Base-by-base conservation (phyloP, 1,284 basidiomycete genomes). In the Xanthoconium separans region DNA sequence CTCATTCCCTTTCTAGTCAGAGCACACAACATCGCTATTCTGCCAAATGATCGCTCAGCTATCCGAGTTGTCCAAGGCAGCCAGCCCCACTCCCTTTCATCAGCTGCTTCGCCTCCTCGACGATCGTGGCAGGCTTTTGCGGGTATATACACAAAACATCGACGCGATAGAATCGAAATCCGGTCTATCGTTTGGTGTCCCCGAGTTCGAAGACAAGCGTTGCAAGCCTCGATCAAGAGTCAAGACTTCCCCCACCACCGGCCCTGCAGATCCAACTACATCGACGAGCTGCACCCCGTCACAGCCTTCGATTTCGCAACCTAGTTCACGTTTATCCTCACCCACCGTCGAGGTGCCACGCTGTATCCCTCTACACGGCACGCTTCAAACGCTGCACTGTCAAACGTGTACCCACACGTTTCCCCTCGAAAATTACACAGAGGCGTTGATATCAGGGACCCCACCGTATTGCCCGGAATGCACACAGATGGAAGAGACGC, bases 111-210 rank as follows among this genome's bases (percentile, higher is more conserved):
- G 86, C 41, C 66, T 78, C 13, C 81, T 97, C 22, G 92, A 97
- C 64, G 77, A 85, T 52, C 79, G 87, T 44, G 89, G 91, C 2
- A 81, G 84, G 45, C 81, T 98, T 2, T 79, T 95, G 42, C 82
- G 95, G 29, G 91, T 95, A 5, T 98, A 97, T 71, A 96, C 95
- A 0, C 95, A 98, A 75, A 95, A 96, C 72, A 95, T 97, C 57
- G 94, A 98, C 67, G 88, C 87, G 15, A 83, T 98, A 47, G 94
- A 97, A 68, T 78, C 78, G 56, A 93, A 93, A 65, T 89, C 84
- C 13, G 94, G 94, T 5, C 79, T 97, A 8, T 83, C 83, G 1
- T 91, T 89, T 60, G 89, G 89, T 27, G 77, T 92, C 15, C 87
- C 88, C 13, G 80, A 79, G 47, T 80, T 81, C 54, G 80, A 83